These are phyloP conservation scores for Colletotrichum tropicicola DNA, from an alignment of 2,329 filamentous ascomycete species.

Conservation along the genomic window DNA sequence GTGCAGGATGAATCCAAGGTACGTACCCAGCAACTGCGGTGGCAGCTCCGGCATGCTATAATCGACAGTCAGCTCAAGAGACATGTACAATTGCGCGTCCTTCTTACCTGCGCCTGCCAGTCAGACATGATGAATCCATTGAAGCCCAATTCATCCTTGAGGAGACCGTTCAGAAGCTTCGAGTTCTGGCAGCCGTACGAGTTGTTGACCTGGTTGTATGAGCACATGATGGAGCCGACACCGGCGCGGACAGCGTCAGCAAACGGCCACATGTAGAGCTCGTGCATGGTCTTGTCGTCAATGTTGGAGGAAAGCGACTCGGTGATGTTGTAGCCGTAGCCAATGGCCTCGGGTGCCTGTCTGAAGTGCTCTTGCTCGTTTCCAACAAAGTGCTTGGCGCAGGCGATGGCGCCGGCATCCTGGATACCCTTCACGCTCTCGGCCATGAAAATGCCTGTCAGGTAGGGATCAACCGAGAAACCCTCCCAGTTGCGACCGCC, in stretches of 20 bases:
- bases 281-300: constrained; percentile 79
- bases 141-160: constrained; percentile 84
- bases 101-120: constrained; percentile 65
- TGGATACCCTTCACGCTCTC: constrained; percentile 84
- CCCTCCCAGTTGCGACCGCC: constrained; percentile 72
- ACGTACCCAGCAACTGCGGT: constrained; percentile 71
- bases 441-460: constrained; percentile 77
- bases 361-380: constrained; percentile 86
- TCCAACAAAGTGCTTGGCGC: constrained; percentile 78
- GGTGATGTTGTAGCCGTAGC: constrained; percentile 66
- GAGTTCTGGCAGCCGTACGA: constrained; percentile 84
- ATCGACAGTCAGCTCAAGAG: not conserved
- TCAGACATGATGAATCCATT: constrained; percentile 85
- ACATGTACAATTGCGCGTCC: not conserved
- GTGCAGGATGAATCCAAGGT: not conserved
- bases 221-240: constrained; percentile 71
- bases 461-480: constrained; percentile 76
- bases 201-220: constrained; percentile 83
- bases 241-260: constrained; percentile 76
- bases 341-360: constrained; percentile 63
- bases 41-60: constrained; percentile 74
- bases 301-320: constrained; percentile 70
- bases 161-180: constrained; percentile 75
- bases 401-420: constrained; percentile 82
- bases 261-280: constrained; percentile 83